phyloP scores from a whole-genome alignment of 2,329 filamentous ascomycete genomes.

The Stachybotrys chlorohalonatus region DNA sequence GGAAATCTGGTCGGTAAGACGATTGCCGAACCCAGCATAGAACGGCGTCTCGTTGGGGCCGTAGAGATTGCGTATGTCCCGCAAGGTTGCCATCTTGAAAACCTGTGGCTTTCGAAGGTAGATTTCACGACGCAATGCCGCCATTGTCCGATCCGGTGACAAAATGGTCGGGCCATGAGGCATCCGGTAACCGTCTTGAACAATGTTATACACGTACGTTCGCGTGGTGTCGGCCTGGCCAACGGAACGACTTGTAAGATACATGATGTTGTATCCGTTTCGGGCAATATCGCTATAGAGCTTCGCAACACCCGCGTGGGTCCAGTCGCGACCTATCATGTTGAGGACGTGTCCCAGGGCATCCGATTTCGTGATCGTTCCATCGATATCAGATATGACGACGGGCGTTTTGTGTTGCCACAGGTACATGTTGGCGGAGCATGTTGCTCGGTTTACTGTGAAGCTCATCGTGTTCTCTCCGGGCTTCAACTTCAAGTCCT shows the following conservation, averaged over 20 bases:
- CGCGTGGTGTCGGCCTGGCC: slow-evolving; percentile 88
- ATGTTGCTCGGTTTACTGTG: slow-evolving; percentile 90
- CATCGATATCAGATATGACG: slow-evolving; percentile 97
- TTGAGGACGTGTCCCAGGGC: slow-evolving; percentile 89
- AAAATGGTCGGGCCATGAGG: slow-evolving; percentile 91
- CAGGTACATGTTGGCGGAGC: slow-evolving; percentile 84
- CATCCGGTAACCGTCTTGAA: slow-evolving; percentile 77
- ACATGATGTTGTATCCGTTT: slow-evolving; percentile 99
- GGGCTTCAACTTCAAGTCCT: slow-evolving; percentile 68
- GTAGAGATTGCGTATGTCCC: slow-evolving; percentile 88
- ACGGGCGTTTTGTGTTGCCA: slow-evolving; percentile 90
- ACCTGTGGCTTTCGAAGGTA: slow-evolving; percentile 95
- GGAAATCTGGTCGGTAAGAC: slow-evolving; percentile 89
- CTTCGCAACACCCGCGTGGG: slow-evolving; percentile 91
- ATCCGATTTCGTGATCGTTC: slow-evolving; percentile 97
- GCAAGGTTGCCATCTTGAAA: slow-evolving; percentile 97
- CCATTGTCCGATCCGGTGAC: slow-evolving; percentile 90
- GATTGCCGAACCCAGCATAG: slow-evolving; percentile 94
- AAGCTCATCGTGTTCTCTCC: slow-evolving; percentile 95
- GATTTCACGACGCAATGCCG: slow-evolving; percentile 81
- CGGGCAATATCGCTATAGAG: slow-evolving; percentile 90
- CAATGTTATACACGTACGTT: slow-evolving; percentile 80
- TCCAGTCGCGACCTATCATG: slow-evolving; percentile 97
- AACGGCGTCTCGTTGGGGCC: slow-evolving; percentile 71
- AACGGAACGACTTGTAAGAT: slow-evolving; percentile 87